Base-by-base conservation (phyloP, 1,284 basidiomycete genomes). In the Ustilago tritici region DNA sequence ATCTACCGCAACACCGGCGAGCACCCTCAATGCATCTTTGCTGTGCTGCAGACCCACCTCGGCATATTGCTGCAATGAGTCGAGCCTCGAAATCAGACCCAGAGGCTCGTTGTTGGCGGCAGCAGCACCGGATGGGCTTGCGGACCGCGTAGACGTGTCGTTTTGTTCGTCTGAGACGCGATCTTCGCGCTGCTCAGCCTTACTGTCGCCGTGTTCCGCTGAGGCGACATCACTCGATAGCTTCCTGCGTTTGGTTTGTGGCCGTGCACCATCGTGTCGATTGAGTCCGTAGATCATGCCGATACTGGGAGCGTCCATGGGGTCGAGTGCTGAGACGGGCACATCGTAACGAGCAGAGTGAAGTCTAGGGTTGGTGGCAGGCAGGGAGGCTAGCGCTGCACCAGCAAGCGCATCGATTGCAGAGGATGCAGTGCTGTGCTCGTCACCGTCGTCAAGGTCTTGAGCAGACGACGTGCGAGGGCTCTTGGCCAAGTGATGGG, bases 231-330 rank as follows among this genome's bases (percentile, higher is more conserved):
- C 53, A 36, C 38, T 66, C 15, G 70, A 68, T 6, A 65, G 32
- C 43, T 59, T 73, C 35, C 70, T 56, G 3, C 70, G 65, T 43
- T 71, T 76, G 46, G 31, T 49, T 5, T 65, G 62, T 17, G 31
- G 19, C 23, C 32, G 62, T 12, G 50, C 23, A 1, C 52, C 61
- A 40, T 70, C 68, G 46, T 69, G 68, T 6, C 65, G 69, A 49
- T 76, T 76, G 43, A 77, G 66, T 8, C 75, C 75, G 9, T 77
- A 77, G 63, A 77, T 73, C 75, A 77, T 77, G 28, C 70, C 75
- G 19, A 77, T 77, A 56, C 75, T 77, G 1, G 70, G 75, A 34
- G 70, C 70, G 46, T 77, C 75, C 4, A 43, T 31, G 15, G 70
- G 75, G 46, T 77, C 75, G 35, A 77, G 67, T n/a, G 70, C 70